These are phyloP conservation scores for Hymenochaete sp. DNA, from an alignment of 1,284 basidiomycete genomes.

Conservation along the genomic window DNA sequence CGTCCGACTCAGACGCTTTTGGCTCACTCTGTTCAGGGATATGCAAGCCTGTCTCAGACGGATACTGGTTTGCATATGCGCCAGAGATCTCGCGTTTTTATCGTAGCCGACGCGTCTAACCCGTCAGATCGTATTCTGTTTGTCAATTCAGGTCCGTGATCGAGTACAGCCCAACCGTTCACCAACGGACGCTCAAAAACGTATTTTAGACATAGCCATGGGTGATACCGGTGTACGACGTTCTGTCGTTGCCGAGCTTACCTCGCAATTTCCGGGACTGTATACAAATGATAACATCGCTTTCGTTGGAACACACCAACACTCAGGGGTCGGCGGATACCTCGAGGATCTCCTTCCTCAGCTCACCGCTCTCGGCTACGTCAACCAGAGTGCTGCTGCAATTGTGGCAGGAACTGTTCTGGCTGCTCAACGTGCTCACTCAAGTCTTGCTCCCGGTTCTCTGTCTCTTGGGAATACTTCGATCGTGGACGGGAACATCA, in stretches of 20 bases:
- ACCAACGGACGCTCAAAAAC: slow-evolving; percentile 3
- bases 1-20: background rate
- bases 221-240: slow-evolving; percentile 73
- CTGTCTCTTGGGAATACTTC: slow-evolving; percentile 63
- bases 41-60: slow-evolving; percentile 59
- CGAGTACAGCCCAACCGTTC: slow-evolving; percentile 4
- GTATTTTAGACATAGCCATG: slow-evolving; percentile 57
- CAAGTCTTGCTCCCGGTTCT: slow-evolving; percentile 47
- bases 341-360: slow-evolving; percentile 71
- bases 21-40: slow-evolving; percentile 42
- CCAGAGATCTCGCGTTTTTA: slow-evolving; percentile 68
- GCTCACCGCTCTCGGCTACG: slow-evolving; percentile 66
- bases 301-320: slow-evolving; percentile 69
- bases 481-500: slow-evolving; percentile 60
- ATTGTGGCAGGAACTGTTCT: slow-evolving; percentile 62
- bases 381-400: slow-evolving; percentile 58
- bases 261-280: slow-evolving; percentile 47
- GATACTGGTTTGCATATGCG: slow-evolving; percentile 78
- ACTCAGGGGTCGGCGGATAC: slow-evolving; percentile 75
- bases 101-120: slow-evolving; percentile 54
- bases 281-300: slow-evolving; percentile 70
- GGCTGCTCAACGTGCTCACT: slow-evolving; percentile 63
- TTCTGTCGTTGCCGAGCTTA: slow-evolving; percentile 53
- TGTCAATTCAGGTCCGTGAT: slow-evolving; percentile 56
- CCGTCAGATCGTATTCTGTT: slow-evolving; percentile 59